Conservation (phyloP, 306 rosid species). For the Macrotyloma uniflorum region DNA sequence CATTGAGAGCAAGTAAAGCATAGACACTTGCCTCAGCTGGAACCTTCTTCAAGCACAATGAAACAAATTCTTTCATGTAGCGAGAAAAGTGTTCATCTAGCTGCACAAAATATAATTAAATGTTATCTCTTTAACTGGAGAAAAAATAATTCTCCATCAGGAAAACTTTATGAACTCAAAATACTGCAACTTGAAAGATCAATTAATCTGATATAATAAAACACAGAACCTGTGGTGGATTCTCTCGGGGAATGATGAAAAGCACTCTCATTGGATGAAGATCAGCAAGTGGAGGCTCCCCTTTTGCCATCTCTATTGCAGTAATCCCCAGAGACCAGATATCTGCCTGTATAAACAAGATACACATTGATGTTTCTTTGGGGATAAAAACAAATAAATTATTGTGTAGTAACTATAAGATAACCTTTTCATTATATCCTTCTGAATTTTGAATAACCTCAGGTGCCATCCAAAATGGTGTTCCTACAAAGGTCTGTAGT, state of each 20-base stretch:
- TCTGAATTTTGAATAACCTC: slow-evolving; percentile 95
- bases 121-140: slow-evolving; percentile 21
- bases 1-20: not conserved
- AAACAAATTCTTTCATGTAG: slow-evolving; percentile 89
- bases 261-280: slow-evolving; percentile 97
- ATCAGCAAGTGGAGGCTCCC: slow-evolving; percentile 96
- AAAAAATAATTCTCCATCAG: slow-evolving; percentile 22
- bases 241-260: slow-evolving; percentile 92
- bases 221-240: slow-evolving; percentile 82
- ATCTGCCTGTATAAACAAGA: slow-evolving; percentile 78
- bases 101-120: slow-evolving; percentile 53
- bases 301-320: slow-evolving; percentile 98
- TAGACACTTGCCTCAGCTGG: slow-evolving; percentile 78
- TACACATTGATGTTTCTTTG: slow-evolving; percentile 33
- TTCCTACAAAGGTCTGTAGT: slow-evolving; percentile 94
- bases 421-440: slow-evolving; percentile 95
- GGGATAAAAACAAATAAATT: slow-evolving; percentile 7
- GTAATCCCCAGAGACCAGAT: slow-evolving; percentile 97
- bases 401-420: slow-evolving; percentile 16
- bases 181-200: slow-evolving; percentile 7
- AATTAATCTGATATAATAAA: slow-evolving; percentile 7
- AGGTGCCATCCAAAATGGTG: slow-evolving; percentile 99
- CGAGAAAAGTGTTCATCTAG: slow-evolving; percentile 97
- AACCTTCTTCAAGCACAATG: slow-evolving; percentile 83
- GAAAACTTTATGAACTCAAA: slow-evolving; percentile 19